A percentile compares a stretch with the other conserved stretches of the same genome.
phyloP scores from a whole-genome alignment of 495 filamentous ascomycete species.

The Clohesyomyces aquaticus region DNA sequence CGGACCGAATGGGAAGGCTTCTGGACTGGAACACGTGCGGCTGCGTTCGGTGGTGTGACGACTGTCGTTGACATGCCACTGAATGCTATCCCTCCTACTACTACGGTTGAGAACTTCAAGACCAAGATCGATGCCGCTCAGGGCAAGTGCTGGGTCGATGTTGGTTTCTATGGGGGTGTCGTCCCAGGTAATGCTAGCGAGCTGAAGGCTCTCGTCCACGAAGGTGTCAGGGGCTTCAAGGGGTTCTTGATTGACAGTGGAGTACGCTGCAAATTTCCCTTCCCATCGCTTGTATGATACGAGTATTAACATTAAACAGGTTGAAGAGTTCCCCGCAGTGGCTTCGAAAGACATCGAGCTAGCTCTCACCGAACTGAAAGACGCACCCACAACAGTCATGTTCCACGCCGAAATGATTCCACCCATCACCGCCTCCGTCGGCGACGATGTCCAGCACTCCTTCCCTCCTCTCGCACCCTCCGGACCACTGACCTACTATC shows the following conservation, averaged over 20 bases:
- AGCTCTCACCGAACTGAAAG: conserved; percentile 77
- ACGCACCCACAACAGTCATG: conserved; percentile 86
- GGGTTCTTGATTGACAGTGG: conserved; percentile 97
- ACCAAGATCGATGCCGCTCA: conserved; percentile 84
- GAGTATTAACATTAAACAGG: conserved; percentile 48
- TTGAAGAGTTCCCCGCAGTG: conserved; percentile 94
- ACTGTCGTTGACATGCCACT: conserved; percentile 98
- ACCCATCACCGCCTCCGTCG: conserved; percentile 78
- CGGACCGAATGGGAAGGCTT: conserved; percentile 99
- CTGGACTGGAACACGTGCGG: conserved; percentile 87
- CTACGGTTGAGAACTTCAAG: conserved; percentile 77
- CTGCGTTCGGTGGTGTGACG: conserved; percentile 96
- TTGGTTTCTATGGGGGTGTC: conserved; percentile 96
- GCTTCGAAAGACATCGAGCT: conserved; percentile 74
- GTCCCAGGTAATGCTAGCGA: conserved; percentile 87
- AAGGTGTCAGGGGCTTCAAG: conserved; percentile 94
- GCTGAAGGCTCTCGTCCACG: conserved; percentile 76
- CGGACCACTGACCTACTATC: conserved; percentile 79
- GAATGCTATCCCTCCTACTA: conserved; percentile 96
- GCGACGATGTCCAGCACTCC: conserved; percentile 74
- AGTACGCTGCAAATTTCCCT: conserved; percentile 57
- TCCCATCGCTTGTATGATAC: conserved; percentile 3
- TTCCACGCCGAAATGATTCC: conserved; percentile 99
- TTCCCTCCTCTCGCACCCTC: conserved; percentile 71
- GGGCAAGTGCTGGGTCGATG: conserved; percentile 97